A percentile compares a stretch with the other conserved stretches of the same genome.
Conservation (phyloP, 805 yeast genomes). For the Lachancea quebecensis region DNA sequence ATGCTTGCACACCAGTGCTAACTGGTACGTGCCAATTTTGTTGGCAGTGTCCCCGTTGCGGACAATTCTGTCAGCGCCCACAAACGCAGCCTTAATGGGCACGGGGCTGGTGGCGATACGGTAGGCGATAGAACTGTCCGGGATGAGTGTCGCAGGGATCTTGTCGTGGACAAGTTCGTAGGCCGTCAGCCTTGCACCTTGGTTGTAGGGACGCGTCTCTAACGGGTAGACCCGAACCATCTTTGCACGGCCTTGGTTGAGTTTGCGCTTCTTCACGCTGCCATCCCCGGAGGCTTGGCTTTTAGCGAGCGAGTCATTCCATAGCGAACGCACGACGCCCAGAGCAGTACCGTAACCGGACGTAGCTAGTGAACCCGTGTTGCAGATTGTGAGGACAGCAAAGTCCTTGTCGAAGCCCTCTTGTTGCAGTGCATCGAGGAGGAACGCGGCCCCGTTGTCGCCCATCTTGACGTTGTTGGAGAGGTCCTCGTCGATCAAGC, state of each 20-base stretch:
- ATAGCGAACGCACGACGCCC: slow-evolving; percentile 78
- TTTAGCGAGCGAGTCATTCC: slow-evolving; percentile 34
- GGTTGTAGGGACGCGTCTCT: slow-evolving; percentile 95
- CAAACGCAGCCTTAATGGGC: slow-evolving; percentile 83
- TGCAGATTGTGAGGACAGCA: slow-evolving; percentile 85
- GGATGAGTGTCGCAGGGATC: slow-evolving; percentile 81
- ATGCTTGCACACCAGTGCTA: slow-evolving; percentile 63
- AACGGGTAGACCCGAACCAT: slow-evolving; percentile 74
- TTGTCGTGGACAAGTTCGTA: slow-evolving; percentile 80
- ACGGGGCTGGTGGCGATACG: slow-evolving; percentile 42
- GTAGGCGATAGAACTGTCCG: slow-evolving; percentile 89
- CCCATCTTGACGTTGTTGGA: slow-evolving; percentile 76
- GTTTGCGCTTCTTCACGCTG: slow-evolving; percentile 15
- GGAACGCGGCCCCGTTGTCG: slow-evolving; percentile 68
- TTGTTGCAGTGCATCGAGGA: slow-evolving; percentile 37
- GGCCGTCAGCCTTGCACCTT: slow-evolving; percentile 90
- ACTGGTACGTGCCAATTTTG: slow-evolving; percentile 90
- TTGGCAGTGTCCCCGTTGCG: slow-evolving; percentile 93
- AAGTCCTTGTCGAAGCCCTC: slow-evolving; percentile 57
- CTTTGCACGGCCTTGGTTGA: slow-evolving; percentile 34
- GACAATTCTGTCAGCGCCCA: slow-evolving; percentile 94
- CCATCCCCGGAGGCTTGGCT: slow-evolving; percentile 16
- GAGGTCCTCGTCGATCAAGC: slow-evolving; percentile 68
- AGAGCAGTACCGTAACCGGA: slow-evolving; percentile 97
- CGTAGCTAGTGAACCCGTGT: slow-evolving; percentile 94